A percentile compares a stretch with the other conserved stretches of the same genome.
phyloP scores from a whole-genome alignment of 139 green algal species.

The Ettlia oleoabundans region DNA sequence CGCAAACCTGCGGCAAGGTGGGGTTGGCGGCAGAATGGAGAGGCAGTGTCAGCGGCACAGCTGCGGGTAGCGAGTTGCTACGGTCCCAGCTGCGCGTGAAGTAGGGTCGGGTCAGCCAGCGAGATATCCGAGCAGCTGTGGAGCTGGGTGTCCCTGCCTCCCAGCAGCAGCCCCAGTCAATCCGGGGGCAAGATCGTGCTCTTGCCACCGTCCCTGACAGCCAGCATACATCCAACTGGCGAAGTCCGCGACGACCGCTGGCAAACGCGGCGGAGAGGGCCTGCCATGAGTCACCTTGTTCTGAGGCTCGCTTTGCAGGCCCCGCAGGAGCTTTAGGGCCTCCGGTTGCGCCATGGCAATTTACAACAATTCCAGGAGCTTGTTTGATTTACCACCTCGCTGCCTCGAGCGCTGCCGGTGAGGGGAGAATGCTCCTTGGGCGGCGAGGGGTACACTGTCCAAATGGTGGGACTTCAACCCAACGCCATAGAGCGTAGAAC shows the following conservation, averaged over 20 bases:
- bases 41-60: neutral
- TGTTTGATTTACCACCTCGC: neutral
- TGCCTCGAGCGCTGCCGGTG: neutral
- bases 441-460: too few species aligned
- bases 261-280: too few species aligned
- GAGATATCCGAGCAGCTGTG: too few species aligned
- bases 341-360: constrained; percentile 83
- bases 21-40: neutral
- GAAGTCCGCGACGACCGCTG: too few species aligned
- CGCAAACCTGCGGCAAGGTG: constrained; percentile 77
- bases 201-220: too few species aligned
- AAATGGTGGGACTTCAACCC: neutral
- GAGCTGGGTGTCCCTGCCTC: neutral
- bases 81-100: too few species aligned
- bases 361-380: neutral
- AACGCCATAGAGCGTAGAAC: neutral
- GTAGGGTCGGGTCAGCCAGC: too few species aligned
- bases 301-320: constrained; percentile 81
- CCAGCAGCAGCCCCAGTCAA: too few species aligned
- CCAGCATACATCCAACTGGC: too few species aligned
- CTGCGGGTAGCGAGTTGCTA: too few species aligned
- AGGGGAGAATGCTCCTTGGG: too few species aligned
- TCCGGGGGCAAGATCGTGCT: too few species aligned
- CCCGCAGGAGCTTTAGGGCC: constrained; percentile 77
- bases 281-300: constrained; percentile 81